Percentiles rank a stretch among this genome's conserved stretches.
Conservation (phyloP, 352 stramenopile species). For the Phytophthora agathidicida region DNA sequence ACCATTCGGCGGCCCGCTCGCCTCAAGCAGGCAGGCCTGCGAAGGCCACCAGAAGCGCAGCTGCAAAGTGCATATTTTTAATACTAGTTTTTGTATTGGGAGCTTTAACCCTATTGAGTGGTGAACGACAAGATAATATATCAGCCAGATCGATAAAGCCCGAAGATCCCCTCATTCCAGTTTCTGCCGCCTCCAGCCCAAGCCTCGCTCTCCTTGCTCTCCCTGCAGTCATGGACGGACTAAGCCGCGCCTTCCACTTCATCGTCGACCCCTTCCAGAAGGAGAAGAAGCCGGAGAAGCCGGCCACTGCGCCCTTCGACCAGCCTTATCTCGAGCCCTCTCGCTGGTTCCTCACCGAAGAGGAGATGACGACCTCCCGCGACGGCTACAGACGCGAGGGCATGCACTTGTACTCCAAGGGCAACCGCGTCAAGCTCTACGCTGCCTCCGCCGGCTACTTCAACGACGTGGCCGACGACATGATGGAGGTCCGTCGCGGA, state of each 20-base stretch:
- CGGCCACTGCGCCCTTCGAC: constrained; percentile 21
- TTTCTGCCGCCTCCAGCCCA: constrained; percentile 3
- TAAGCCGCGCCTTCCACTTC: constrained; percentile 28
- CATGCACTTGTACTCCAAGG: constrained; percentile 42
- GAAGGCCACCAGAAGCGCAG: too few relatives aligned
- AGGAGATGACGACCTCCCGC: constrained; percentile 56
- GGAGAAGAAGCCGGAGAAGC: constrained; percentile 17
- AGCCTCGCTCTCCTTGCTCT: constrained; percentile 5
- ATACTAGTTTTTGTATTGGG: too few relatives aligned
- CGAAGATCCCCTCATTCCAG: constrained; percentile 14
- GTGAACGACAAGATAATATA: too few relatives aligned
- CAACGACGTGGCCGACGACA: constrained; percentile 46
- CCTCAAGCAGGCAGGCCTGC: too few relatives aligned
- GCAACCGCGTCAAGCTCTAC: constrained; percentile 58
- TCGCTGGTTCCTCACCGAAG: constrained; percentile 62
- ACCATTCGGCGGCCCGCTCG: too few relatives aligned
- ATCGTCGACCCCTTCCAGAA: constrained; percentile 27
- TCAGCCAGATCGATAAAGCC: too few relatives aligned
- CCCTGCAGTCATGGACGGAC: constrained; percentile 11
- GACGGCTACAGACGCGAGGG: constrained; percentile 40
- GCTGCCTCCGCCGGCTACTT: constrained; percentile 55
- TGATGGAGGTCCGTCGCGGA: constrained; percentile 22
- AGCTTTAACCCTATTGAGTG: too few relatives aligned
- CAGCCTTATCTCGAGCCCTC: constrained; percentile 47
- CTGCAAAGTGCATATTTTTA: too few relatives aligned